Evolutionary conservation across 768 basidiomycete species (phyloP).

Genomic region (Termitomyces sp.): DNA sequence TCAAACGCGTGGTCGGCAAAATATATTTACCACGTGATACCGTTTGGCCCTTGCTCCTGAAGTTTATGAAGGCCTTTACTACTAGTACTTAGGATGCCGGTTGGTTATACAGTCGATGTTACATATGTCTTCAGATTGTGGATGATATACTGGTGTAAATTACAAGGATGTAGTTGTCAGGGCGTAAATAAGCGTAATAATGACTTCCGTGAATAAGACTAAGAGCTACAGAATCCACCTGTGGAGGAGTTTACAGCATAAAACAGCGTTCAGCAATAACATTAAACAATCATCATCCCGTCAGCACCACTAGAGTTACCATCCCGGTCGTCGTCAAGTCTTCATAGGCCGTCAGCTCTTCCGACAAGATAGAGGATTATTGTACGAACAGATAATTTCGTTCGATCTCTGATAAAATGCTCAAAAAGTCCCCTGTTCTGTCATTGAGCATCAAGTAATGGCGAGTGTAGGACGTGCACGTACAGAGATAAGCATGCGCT

Average conservation of each 20-base stretch:
- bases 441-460: slow-evolving; percentile 3
- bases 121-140: neutral
- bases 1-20: slow-evolving; percentile 4
- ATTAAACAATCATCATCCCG: slow-evolving; percentile 35
- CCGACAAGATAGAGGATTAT: slow-evolving; percentile 3
- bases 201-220: slow-evolving; percentile 11
- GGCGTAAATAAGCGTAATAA: slow-evolving; percentile 13
- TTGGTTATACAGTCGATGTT: neutral
- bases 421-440: slow-evolving; percentile 81
- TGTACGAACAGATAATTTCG: slow-evolving; percentile 74
- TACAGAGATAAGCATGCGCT: slow-evolving; percentile 85
- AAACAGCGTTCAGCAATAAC: neutral
- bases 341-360: slow-evolving; percentile 20
- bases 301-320: slow-evolving; percentile 50
- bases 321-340: slow-evolving; percentile 70
- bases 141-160: slow-evolving; percentile 9
- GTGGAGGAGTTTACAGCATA: neutral
- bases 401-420: slow-evolving; percentile 89
- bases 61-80: neutral
- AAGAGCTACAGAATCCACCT: slow-evolving; percentile 10
- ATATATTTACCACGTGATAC: neutral
- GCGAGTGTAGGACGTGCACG: slow-evolving; percentile 22
- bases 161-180: slow-evolving; percentile 6
- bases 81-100: neutral
- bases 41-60: too few species aligned